phyloP scores from a whole-genome alignment of 163 green algal species.

The Trebouxiophyceae sp. region DNA sequence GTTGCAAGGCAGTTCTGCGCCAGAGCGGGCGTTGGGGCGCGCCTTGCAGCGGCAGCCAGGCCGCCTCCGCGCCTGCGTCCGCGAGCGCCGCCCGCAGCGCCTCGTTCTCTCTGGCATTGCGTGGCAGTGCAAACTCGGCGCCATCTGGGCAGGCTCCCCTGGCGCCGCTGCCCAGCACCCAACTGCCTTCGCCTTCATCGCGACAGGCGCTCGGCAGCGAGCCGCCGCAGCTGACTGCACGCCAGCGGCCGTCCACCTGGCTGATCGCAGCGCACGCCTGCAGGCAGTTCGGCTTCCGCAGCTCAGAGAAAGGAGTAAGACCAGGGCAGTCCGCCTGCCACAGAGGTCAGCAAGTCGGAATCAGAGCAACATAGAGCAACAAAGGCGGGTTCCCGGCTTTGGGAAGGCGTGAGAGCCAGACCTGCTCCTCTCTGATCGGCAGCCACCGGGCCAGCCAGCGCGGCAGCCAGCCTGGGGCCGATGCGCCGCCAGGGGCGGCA shows the following conservation, averaged over 20 bases:
- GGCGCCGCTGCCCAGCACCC: constrained; percentile 7
- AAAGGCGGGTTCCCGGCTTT: not conserved
- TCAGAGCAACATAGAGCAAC: not conserved
- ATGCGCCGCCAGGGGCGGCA: not conserved
- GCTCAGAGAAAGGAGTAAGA: not conserved
- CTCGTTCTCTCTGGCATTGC: constrained; percentile 39
- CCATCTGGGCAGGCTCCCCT: constrained; percentile 32
- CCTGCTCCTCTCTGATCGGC: no score
- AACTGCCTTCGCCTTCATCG: constrained; percentile 3
- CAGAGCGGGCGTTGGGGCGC: no score
- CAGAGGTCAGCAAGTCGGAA: not conserved
- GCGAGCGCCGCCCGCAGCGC: constrained; percentile 18
- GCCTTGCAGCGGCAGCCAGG: constrained; percentile 40
- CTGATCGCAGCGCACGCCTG: constrained; percentile 23
- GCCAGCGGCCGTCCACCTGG: constrained; percentile 30
- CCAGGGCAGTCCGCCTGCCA: not conserved
- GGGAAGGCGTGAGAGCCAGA: not conserved
- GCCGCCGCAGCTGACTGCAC: constrained; percentile 11
- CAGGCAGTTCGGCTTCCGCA: not conserved
- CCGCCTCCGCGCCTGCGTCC: constrained; percentile 1
- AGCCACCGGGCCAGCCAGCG: no score
- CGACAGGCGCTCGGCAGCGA: constrained; percentile 32
- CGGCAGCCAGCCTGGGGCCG: not conserved
- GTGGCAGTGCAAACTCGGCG: constrained; percentile 23
- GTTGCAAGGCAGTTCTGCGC: no score